A percentile compares a stretch with the other conserved stretches of the same genome.
These are phyloP conservation scores for Choanephora cucurbitarum DNA, from an alignment of 371 early-diverging fungal species.

Conservation along the genomic window DNA sequence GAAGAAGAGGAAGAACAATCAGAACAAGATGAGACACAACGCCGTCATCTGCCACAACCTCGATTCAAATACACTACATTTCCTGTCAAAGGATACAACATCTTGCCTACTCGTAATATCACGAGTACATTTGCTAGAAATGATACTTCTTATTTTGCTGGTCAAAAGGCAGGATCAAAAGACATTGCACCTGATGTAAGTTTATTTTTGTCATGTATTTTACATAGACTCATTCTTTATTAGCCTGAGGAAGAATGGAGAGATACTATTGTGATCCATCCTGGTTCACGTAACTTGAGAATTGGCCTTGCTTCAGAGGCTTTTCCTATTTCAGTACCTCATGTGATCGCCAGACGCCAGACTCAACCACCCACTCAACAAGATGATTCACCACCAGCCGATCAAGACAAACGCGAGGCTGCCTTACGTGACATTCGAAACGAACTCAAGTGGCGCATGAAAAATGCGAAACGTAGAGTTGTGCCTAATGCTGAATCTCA, in stretches of 20 bases:
- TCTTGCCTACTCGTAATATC: slow-evolving; percentile 54
- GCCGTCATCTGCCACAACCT: slow-evolving; percentile 24
- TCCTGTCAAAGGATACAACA: slow-evolving; percentile 50
- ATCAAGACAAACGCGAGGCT: slow-evolving; percentile 28
- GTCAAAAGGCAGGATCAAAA: slow-evolving; percentile 40
- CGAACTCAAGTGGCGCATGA: slow-evolving; percentile 74
- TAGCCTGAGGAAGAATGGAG: slow-evolving; percentile 52
- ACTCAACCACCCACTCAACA: background rate
- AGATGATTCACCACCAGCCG: background rate
- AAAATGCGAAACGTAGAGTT: slow-evolving; percentile 76
- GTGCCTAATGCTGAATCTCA: slow-evolving; percentile 75
- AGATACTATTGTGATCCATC: slow-evolving; percentile 81
- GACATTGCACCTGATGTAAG: slow-evolving; percentile 46
- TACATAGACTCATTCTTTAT: background rate
- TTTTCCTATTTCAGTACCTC: slow-evolving; percentile 75
- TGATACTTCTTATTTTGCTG: slow-evolving; percentile 42
- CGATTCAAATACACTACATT: slow-evolving; percentile 51
- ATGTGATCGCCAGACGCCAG: slow-evolving; percentile 75
- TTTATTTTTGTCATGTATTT: background rate
- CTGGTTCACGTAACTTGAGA: slow-evolving; percentile 81
- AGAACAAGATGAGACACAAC: background rate
- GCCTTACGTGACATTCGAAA: slow-evolving; percentile 55
- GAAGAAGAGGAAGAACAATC: background rate
- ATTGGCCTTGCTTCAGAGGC: slow-evolving; percentile 84
- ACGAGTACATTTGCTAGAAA: slow-evolving; percentile 41